phyloP scores from a whole-genome alignment of 1,284 basidiomycete genomes.

The Leccinum griseonigrum region DNA sequence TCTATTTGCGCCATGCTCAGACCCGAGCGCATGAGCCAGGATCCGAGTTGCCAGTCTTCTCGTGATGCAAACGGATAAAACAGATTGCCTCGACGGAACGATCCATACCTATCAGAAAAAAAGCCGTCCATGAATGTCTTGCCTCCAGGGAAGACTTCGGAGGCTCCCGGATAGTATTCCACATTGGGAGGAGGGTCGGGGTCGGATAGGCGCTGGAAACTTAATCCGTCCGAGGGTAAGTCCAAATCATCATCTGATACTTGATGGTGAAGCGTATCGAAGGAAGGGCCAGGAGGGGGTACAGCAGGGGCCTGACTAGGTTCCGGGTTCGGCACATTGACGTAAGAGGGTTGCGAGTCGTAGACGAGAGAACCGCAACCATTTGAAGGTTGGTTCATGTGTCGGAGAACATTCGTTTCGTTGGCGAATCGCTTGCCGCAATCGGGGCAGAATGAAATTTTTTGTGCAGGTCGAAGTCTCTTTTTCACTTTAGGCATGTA shows the following conservation, averaged over 20 bases:
- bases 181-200: not conserved
- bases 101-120: not conserved
- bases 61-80: not conserved
- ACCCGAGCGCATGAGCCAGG: not conserved
- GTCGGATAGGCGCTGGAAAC: too few relatives aligned
- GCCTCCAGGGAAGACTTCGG: not conserved
- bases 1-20: not conserved
- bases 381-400: not conserved
- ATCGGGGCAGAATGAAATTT: not conserved
- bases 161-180: not conserved
- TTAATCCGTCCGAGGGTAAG: too few relatives aligned
- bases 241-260: too few relatives aligned
- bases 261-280: not conserved
- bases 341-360: not conserved
- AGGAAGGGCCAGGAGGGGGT: not conserved
- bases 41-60: not conserved
- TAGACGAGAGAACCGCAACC: not conserved
- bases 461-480: not conserved
- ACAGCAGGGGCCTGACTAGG: too few relatives aligned
- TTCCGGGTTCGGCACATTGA: too few relatives aligned
- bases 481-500: not conserved
- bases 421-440: not conserved
- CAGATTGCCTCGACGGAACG: not conserved
- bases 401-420: not conserved
- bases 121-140: not conserved